Conservation (phyloP, 148 eudicot species). For the Silene conica region DNA sequence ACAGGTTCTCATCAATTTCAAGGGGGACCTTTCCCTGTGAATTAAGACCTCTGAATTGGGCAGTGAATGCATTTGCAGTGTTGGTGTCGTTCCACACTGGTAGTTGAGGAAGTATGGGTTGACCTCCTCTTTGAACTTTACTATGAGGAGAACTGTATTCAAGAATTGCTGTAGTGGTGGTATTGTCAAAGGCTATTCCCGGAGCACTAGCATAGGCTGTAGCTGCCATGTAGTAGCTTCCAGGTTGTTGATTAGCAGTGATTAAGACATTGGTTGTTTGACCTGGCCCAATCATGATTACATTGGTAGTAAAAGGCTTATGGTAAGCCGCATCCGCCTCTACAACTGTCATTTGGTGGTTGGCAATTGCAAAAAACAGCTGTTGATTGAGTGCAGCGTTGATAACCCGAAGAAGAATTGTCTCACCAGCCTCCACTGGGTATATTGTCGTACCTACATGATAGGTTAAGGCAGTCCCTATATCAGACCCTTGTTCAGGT, state of each 20-base stretch:
- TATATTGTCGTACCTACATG: conserved; percentile 52
- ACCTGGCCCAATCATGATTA: conserved; percentile 81
- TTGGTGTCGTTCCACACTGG: conserved; percentile 76
- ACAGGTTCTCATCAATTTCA: conserved; percentile 51
- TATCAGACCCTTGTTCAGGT: neutral
- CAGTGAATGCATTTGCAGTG: conserved; percentile 55
- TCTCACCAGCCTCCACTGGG: conserved; percentile 47
- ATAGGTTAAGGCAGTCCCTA: neutral
- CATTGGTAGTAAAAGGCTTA: conserved; percentile 62
- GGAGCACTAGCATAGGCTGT: conserved; percentile 66
- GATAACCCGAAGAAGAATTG: conserved; percentile 77
- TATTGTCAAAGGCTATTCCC: conserved; percentile 65
- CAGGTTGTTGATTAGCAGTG: conserved; percentile 60
- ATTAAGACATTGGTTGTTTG: conserved; percentile 83
- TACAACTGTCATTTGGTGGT: conserved; percentile 75
- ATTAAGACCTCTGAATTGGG: conserved; percentile 46
- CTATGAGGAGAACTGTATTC: conserved; percentile 42
- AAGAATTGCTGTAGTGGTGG: conserved; percentile 86
- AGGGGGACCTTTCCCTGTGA: conserved; percentile 51
- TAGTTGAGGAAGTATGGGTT: conserved; percentile 49
- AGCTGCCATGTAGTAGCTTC: conserved; percentile 76
- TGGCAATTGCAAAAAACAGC: conserved; percentile 71
- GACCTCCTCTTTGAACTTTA: conserved; percentile 15
- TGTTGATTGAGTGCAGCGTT: conserved; percentile 96
- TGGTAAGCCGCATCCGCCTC: conserved; percentile 62